Percentiles rank a stretch among this genome's conserved stretches.
These are phyloP conservation scores for Cymodocea nodosa DNA, from an alignment of 116 monocot species.

Conservation along the genomic window DNA sequence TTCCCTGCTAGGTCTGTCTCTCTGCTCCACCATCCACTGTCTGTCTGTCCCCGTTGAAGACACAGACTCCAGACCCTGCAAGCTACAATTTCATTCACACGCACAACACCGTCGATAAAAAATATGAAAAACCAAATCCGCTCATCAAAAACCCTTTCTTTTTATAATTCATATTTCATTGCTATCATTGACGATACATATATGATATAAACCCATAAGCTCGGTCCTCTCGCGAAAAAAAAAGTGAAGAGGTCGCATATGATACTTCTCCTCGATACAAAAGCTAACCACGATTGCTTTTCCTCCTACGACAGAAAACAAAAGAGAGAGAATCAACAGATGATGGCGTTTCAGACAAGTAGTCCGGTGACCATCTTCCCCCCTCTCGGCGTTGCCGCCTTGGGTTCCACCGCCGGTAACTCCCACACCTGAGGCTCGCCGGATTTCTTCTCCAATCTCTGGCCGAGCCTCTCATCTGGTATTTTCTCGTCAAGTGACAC, in stretches of 20 bases:
- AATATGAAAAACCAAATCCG: too few species aligned
- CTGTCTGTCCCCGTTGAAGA: too few species aligned
- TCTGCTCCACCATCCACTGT: too few species aligned
- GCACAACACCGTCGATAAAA: too few species aligned
- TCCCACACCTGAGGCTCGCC: slow-evolving; percentile 15
- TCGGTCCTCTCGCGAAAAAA: background rate
- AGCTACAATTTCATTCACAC: too few species aligned
- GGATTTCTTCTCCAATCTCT: slow-evolving; percentile 12
- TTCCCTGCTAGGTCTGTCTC: too few species aligned
- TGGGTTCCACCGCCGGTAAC: slow-evolving; percentile 16
- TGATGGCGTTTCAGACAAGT: background rate
- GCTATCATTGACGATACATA: too few species aligned
- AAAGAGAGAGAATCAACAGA: background rate
- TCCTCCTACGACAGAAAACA: background rate
- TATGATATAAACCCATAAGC: background rate
- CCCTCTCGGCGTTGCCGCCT: slow-evolving; percentile 1
- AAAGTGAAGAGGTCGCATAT: background rate
- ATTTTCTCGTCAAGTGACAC: background rate
- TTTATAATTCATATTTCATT: too few species aligned
- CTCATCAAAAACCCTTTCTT: too few species aligned
- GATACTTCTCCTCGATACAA: background rate
- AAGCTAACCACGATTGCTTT: background rate
- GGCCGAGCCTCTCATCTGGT: background rate
- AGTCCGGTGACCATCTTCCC: slow-evolving; percentile 16
- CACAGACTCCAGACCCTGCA: too few species aligned